These are phyloP conservation scores for Clonostachys rosea DNA, from an alignment of 2,329 filamentous ascomycete species.

Conservation along the genomic window DNA sequence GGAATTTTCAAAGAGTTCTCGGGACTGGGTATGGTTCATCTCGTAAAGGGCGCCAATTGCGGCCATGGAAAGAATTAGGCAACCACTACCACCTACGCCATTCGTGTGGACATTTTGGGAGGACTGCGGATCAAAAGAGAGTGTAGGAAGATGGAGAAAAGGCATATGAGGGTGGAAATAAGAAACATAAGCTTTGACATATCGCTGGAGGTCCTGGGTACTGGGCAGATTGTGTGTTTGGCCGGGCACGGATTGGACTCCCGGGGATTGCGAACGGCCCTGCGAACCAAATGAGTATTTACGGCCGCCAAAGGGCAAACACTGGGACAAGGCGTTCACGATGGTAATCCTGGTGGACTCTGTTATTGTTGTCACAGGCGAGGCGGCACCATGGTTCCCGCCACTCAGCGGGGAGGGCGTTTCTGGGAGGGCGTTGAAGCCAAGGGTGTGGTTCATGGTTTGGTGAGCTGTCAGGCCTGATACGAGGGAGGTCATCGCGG, in stretches of 20 bases:
- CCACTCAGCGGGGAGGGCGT: constrained; percentile 69
- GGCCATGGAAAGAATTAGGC: constrained; percentile 77
- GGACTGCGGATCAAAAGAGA: constrained; percentile 80
- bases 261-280: constrained; percentile 49
- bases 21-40: constrained; percentile 72
- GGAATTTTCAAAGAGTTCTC: constrained; percentile 84
- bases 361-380: constrained; percentile 60
- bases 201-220: constrained; percentile 83
- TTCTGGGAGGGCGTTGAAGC: constrained; percentile 62
- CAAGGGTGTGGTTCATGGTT: constrained; percentile 61
- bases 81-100: constrained; percentile 74
- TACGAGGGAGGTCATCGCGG: constrained; percentile 70
- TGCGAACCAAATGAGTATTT: constrained; percentile 60
- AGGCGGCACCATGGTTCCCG: constrained; percentile 48
- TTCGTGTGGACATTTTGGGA: constrained; percentile 52
- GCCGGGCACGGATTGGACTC: constrained; percentile 40
- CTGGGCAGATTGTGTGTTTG: constrained; percentile 63
- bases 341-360: constrained; percentile 60
- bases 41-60: constrained; percentile 84
- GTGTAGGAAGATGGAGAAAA: constrained; percentile 87
- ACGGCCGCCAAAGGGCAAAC: constrained; percentile 50
- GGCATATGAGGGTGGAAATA: constrained; percentile 93
- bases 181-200: constrained; percentile 82
- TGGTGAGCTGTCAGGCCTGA: constrained; percentile 53
- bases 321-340: constrained; percentile 54